These are phyloP conservation scores for Boletus patriciae DNA, from an alignment of 768 basidiomycete genomes.

Conservation along the genomic window DNA sequence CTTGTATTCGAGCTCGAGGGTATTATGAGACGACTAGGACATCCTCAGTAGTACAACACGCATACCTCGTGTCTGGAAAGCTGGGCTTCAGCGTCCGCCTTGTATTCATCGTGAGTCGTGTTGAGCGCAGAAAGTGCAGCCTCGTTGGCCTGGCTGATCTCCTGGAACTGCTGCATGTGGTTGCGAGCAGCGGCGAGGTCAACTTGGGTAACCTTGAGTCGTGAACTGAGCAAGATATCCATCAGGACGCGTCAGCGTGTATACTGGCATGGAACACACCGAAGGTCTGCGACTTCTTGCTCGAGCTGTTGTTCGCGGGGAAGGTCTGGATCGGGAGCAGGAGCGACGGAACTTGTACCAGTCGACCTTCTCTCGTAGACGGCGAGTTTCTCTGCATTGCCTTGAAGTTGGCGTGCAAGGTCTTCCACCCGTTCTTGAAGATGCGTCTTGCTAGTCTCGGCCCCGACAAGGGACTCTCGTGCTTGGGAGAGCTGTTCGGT, in stretches of 20 bases:
- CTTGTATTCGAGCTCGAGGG: constrained; percentile 57
- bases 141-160: constrained; percentile 82
- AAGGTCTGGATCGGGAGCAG: constrained; percentile 45
- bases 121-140: constrained; percentile 69
- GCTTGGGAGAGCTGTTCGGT: constrained; percentile 62
- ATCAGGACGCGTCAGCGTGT: neutral
- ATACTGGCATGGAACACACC: constrained; percentile 44
- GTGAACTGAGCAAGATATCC: constrained; percentile 45
- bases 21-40: neutral
- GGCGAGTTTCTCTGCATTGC: constrained; percentile 79
- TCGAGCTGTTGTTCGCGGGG: constrained; percentile 78
- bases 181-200: constrained; percentile 69
- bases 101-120: constrained; percentile 78
- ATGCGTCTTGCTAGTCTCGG: constrained; percentile 77
- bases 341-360: constrained; percentile 30
- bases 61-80: constrained; percentile 66
- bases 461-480: constrained; percentile 66
- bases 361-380: constrained; percentile 75
- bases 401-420: constrained; percentile 59
- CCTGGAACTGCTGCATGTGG: constrained; percentile 83
- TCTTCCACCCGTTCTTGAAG: constrained; percentile 61
- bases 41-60: neutral
- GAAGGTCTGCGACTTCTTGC: constrained; percentile 79
- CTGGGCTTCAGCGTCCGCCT: constrained; percentile 66
- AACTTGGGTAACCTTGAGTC: constrained; percentile 74